Conservation (phyloP, 495 filamentous ascomycete species). For the Annulohypoxylon stygium region DNA sequence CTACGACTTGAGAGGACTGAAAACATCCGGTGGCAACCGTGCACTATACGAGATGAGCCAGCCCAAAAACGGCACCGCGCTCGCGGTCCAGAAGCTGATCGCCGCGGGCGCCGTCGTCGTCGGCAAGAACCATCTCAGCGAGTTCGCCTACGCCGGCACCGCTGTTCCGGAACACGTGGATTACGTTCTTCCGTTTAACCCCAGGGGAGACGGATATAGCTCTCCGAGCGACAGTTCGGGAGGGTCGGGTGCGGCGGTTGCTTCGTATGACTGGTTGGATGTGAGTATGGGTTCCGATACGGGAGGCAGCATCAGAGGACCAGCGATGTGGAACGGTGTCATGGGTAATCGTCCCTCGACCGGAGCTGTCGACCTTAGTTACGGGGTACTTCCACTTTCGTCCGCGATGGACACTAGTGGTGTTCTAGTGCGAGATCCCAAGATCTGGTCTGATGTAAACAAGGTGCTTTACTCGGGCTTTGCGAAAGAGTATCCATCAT, state of each 20-base stretch:
- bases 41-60: not conserved
- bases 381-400: not conserved
- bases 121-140: not conserved
- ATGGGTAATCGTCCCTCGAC: constrained; percentile 55
- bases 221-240: constrained; percentile 61
- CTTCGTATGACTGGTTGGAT: constrained; percentile 70
- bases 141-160: not conserved
- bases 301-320: constrained; percentile 57
- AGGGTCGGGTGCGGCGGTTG: constrained; percentile 62
- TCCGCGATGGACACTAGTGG: constrained; percentile 2
- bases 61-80: not conserved
- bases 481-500: not conserved
- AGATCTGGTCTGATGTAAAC: not conserved
- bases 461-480: not conserved
- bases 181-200: constrained; percentile 53
- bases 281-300: constrained; percentile 63
- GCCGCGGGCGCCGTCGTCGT: not conserved
- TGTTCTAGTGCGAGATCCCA: not conserved
- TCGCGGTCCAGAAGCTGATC: constrained; percentile 9
- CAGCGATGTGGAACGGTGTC: constrained; percentile 52
- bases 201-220: constrained; percentile 70
- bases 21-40: not conserved
- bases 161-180: not conserved
- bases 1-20: not conserved
- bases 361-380: not conserved